Evolutionary conservation across 2,329 filamentous ascomycete species (phyloP).

Genomic region (Rachicladosporium sp.): DNA sequence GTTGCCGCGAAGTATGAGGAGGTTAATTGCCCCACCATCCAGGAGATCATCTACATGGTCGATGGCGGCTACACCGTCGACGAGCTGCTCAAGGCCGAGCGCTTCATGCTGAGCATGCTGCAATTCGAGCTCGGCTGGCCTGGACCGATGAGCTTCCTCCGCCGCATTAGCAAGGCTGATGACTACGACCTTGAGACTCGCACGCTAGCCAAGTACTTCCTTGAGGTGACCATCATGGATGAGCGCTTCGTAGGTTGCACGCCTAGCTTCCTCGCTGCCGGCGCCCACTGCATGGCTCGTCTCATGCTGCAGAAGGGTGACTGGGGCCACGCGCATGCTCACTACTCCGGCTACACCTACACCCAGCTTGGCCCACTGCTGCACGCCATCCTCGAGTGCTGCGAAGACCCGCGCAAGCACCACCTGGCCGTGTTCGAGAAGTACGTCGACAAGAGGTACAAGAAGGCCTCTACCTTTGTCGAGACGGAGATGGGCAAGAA

Average conservation of each 20-base stretch:
- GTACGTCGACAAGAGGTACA: conserved; percentile 78
- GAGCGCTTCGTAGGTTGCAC: conserved; percentile 88
- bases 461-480: conserved; percentile 70
- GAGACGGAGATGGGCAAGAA: conserved; percentile 57
- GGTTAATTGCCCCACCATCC: conserved; percentile 90
- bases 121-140: conserved; percentile 94
- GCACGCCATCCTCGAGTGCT: conserved; percentile 73
- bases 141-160: conserved; percentile 96
- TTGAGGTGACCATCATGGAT: conserved; percentile 95
- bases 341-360: conserved; percentile 91
- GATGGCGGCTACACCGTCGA: conserved; percentile 79
- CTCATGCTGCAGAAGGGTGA: conserved; percentile 81
- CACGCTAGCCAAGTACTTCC: conserved; percentile 92
- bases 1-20: conserved; percentile 97
- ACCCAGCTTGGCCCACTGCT: conserved; percentile 68
- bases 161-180: conserved; percentile 94
- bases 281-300: conserved; percentile 81
- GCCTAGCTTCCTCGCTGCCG: conserved; percentile 81
- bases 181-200: conserved; percentile 94
- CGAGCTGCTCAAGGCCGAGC: conserved; percentile 92
- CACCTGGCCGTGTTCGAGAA: conserved; percentile 85
- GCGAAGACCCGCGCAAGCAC: conserved; percentile 65
- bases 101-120: conserved; percentile 96
- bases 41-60: conserved; percentile 97
- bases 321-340: conserved; percentile 73